These are phyloP conservation scores for Taphrina communis DNA, from an alignment of 1,139 yeast species.

Conservation along the genomic window DNA sequence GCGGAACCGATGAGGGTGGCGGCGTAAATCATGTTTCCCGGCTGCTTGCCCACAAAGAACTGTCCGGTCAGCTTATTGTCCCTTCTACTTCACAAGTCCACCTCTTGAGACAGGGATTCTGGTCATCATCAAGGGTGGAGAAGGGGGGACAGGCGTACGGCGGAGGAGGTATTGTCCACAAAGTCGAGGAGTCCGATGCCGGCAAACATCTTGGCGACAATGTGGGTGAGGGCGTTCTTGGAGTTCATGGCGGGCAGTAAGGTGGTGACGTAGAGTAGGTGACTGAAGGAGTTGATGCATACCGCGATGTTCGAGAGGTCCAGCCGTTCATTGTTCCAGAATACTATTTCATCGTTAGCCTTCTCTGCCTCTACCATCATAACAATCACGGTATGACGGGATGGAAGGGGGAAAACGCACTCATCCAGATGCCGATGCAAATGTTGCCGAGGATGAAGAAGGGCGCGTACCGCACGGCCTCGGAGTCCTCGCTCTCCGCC, in stretches of 20 bases:
- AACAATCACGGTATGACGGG: too few relatives aligned
- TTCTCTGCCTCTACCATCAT: not conserved
- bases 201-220: slow-evolving; percentile 40
- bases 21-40: slow-evolving; percentile 27
- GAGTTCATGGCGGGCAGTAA: slow-evolving; percentile 28
- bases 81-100: too few relatives aligned
- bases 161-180: slow-evolving; percentile 33
- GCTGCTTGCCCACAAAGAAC: slow-evolving; percentile 23
- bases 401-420: not conserved
- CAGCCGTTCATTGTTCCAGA: slow-evolving; percentile 37
- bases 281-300: slow-evolving; percentile 37
- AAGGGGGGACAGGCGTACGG: slow-evolving; percentile 6
- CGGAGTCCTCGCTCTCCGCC: slow-evolving; percentile 9
- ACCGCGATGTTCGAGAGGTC: slow-evolving; percentile 29
- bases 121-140: not conserved
- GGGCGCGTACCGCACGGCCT: slow-evolving; percentile 32
- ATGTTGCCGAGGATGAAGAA: slow-evolving; percentile 35
- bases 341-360: slow-evolving; percentile 3
- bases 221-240: slow-evolving; percentile 33
- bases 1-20: slow-evolving; percentile 32
- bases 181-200: slow-evolving; percentile 36
- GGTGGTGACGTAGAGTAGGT: slow-evolving; percentile 32
- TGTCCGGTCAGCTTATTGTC: not conserved
- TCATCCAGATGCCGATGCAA: slow-evolving; percentile 34
- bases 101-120: too few relatives aligned